phyloP scores from a whole-genome alignment of 106 monocot genomes.

The Platanthera zijinensis region DNA sequence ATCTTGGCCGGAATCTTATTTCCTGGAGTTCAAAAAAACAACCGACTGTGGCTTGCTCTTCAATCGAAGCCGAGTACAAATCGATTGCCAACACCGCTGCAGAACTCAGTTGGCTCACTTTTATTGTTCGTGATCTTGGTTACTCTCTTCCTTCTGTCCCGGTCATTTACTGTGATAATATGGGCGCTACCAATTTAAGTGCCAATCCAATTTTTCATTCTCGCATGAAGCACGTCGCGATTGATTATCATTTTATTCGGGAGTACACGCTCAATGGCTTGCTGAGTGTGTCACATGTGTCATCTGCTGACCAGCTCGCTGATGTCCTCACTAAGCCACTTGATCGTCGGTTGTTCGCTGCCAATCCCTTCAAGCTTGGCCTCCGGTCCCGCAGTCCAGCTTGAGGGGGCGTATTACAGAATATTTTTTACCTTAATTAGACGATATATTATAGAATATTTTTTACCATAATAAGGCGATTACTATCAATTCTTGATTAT shows the following conservation, averaged over 20 bases:
- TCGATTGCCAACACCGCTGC: background rate
- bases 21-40: constrained; percentile 6
- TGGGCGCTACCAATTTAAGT: background rate
- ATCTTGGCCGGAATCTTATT: background rate
- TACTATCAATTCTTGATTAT: too few species aligned
- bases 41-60: background rate
- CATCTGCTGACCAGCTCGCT: too few species aligned
- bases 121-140: background rate
- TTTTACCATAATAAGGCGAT: too few species aligned
- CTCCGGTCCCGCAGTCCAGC: too few species aligned
- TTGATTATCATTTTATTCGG: constrained; percentile 4
- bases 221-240: constrained; percentile 1
- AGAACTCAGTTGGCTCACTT: background rate
- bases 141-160: background rate
- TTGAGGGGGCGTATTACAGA: too few species aligned
- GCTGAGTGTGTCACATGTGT: too few species aligned
- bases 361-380: too few species aligned
- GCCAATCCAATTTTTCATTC: constrained; percentile 9
- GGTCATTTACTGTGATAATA: constrained; percentile 6
- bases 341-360: too few species aligned
- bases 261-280: too few species aligned
- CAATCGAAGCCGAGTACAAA: constrained; percentile 1
- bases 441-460: too few species aligned
- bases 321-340: too few species aligned
- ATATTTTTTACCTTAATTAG: too few species aligned